Conservation (phyloP, 2,329 filamentous ascomycete species). For the Talaromyces sp. region DNA sequence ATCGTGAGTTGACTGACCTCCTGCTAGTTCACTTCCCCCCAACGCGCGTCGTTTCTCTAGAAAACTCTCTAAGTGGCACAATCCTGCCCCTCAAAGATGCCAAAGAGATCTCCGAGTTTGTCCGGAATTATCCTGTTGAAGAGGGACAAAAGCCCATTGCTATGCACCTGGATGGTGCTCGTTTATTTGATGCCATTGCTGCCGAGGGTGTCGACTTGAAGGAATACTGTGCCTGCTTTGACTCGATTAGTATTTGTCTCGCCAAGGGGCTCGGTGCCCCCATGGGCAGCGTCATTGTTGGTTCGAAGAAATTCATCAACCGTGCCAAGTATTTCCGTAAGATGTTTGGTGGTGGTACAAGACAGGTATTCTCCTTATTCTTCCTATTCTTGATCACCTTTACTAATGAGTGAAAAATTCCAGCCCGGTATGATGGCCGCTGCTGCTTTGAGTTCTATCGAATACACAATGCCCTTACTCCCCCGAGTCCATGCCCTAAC, state of each 20-base stretch:
- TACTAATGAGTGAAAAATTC: neutral
- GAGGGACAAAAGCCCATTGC: slow-evolving; percentile 20
- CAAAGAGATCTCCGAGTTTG: slow-evolving; percentile 24
- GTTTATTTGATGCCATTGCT: slow-evolving; percentile 24
- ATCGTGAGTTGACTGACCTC: neutral
- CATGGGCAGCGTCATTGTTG: slow-evolving; percentile 27
- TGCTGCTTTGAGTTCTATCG: slow-evolving; percentile 19
- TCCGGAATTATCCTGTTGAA: slow-evolving; percentile 20
- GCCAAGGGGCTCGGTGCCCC: slow-evolving; percentile 30
- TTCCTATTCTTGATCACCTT: neutral
- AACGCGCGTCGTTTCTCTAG: slow-evolving; percentile 25
- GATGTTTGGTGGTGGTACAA: slow-evolving; percentile 28
- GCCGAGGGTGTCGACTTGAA: slow-evolving; percentile 20
- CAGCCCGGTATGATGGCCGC: slow-evolving; percentile 27
- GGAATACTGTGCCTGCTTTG: slow-evolving; percentile 28
- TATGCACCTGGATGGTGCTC: slow-evolving; percentile 28
- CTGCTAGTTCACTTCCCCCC: slow-evolving; percentile 23
- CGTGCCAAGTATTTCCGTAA: slow-evolving; percentile 27
- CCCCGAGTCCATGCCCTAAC: slow-evolving; percentile 19
- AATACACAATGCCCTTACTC: slow-evolving; percentile 18
- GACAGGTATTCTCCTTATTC: slow-evolving; percentile 17
- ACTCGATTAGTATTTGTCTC: slow-evolving; percentile 28
- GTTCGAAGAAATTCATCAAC: slow-evolving; percentile 22
- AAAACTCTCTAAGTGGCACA: slow-evolving; percentile 24
- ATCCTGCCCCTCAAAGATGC: slow-evolving; percentile 25